phyloP scores from a whole-genome alignment of 2,329 filamentous ascomycete genomes.

The Lasiodiplodia sp. region DNA sequence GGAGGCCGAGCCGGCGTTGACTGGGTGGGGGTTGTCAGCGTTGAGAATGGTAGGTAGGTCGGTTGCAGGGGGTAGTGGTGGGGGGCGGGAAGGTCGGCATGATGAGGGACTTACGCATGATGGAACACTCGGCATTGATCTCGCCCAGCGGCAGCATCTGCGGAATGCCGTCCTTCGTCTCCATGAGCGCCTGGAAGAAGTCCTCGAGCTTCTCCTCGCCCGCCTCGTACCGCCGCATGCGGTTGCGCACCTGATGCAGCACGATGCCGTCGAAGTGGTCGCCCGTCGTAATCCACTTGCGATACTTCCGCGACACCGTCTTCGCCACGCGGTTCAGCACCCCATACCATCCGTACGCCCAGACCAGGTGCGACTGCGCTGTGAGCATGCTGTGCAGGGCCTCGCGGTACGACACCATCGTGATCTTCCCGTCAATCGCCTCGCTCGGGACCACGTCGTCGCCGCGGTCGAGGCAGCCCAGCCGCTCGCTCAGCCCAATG shows the following conservation, averaged over 20 bases:
- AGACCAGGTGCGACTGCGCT: too few species aligned
- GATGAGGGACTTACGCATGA: background rate
- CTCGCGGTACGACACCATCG: conserved; percentile 58
- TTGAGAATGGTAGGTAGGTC: too few species aligned
- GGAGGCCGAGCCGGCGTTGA: conserved; percentile 46
- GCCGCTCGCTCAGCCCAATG: conserved; percentile 60
- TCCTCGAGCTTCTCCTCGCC: conserved; percentile 12
- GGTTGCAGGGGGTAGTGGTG: too few species aligned
- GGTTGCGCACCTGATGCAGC: too few species aligned
- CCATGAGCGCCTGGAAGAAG: conserved; percentile 28
- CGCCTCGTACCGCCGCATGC: too few species aligned
- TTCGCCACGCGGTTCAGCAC: too few species aligned
- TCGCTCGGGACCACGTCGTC: conserved; percentile 44
- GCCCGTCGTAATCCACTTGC: accelerated
- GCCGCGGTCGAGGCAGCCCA: conserved; percentile 61
- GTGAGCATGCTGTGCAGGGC: conserved; percentile 31
- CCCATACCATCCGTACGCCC: too few species aligned
- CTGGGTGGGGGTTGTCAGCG: too few species aligned
- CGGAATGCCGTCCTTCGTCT: conserved; percentile 6
- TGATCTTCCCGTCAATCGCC: conserved; percentile 34
- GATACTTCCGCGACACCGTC: too few species aligned
- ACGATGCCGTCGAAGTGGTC: too few species aligned
- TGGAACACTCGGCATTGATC: conserved; percentile 7
- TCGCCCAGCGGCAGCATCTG: conserved; percentile 16
- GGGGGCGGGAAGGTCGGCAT: too few species aligned